Percentiles rank a stretch among this genome's conserved stretches.
phyloP scores from a whole-genome alignment of 805 yeast species.

The Saccharomycopsis guyanensis region DNA sequence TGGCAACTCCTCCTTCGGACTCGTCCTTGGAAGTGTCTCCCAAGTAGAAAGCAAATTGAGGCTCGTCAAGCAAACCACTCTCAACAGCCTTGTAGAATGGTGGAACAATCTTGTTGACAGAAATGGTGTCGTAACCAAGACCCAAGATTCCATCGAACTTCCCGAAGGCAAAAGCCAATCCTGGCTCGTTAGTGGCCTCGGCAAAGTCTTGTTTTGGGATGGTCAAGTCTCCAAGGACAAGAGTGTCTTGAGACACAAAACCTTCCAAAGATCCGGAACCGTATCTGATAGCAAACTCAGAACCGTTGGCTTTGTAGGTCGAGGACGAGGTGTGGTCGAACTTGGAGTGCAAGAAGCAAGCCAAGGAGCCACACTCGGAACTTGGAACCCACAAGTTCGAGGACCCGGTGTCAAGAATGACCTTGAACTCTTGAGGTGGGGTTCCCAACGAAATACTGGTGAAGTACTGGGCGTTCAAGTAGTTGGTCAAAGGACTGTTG shows the following conservation, averaged over 20 bases:
- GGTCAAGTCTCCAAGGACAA: conserved; percentile 73
- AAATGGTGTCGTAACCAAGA: conserved; percentile 84
- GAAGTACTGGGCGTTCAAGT: conserved; percentile 92
- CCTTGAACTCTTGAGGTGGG: conserved; percentile 91
- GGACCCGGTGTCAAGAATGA: conserved; percentile 92
- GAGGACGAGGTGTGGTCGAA: conserved; percentile 81
- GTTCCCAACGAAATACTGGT: conserved; percentile 89
- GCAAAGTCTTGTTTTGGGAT: conserved; percentile 92
- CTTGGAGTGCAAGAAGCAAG: conserved; percentile 90
- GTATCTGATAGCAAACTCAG: conserved; percentile 77
- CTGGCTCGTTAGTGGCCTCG: conserved; percentile 96
- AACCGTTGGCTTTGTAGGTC: conserved; percentile 79
- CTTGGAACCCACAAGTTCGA: conserved; percentile 97
- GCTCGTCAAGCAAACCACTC: conserved; percentile 73
- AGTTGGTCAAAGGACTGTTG: conserved; percentile 83
- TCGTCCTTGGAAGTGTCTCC: conserved; percentile 67
- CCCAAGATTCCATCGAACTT: conserved; percentile 98
- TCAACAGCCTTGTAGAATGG: conserved; percentile 87
- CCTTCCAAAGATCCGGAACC: conserved; percentile 95
- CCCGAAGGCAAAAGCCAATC: conserved; percentile 96
- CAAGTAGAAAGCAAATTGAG: conserved; percentile 83
- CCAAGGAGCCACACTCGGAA: conserved; percentile 80
- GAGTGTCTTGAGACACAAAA: conserved; percentile 77
- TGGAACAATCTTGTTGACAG: conserved; percentile 85
- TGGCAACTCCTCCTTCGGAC: conserved; percentile 80